These are phyloP conservation scores for Tricholoma flavovirens DNA, from an alignment of 768 basidiomycete species.

Conservation along the genomic window DNA sequence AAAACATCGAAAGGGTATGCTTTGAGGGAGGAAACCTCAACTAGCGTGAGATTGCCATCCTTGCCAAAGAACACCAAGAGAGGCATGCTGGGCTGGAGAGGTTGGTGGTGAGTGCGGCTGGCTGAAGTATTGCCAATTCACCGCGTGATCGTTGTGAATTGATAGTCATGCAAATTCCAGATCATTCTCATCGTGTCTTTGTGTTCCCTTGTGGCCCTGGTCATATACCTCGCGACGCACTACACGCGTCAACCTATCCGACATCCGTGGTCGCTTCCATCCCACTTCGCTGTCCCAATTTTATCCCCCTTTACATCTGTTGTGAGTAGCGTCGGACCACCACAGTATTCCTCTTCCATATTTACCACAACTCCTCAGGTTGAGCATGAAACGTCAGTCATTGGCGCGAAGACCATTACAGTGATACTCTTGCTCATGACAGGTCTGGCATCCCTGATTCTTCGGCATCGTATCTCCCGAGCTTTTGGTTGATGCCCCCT, in stretches of 20 bases:
- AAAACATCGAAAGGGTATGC: background rate
- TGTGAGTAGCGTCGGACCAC: constrained; percentile 34
- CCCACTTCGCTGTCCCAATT: constrained; percentile 75
- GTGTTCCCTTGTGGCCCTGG: constrained; percentile 27
- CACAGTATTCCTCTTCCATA: background rate
- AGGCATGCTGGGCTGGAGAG: constrained; percentile 46
- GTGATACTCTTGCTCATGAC: constrained; percentile 35
- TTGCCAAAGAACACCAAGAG: constrained; percentile 38
- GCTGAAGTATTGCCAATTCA: background rate
- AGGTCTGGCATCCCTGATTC: constrained; percentile 33
- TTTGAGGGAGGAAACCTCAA: background rate
- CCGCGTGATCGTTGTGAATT: background rate
- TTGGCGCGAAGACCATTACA: constrained; percentile 44
- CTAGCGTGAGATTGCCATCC: constrained; percentile 38
- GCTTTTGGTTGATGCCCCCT: background rate
- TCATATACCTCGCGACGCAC: constrained; percentile 30
- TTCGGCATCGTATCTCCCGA: constrained; percentile 37
- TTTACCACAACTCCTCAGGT: constrained; percentile 39
- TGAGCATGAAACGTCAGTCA: constrained; percentile 66
- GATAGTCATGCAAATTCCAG: constrained; percentile 15
- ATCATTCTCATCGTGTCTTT: constrained; percentile 30
- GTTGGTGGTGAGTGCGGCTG: constrained; percentile 39
- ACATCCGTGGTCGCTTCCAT: constrained; percentile 31
- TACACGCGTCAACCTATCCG: constrained; percentile 21
- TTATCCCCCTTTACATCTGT: constrained; percentile 77